phyloP scores from a whole-genome alignment of 2,329 filamentous ascomycete genomes.

The Diaporthe citrichinensis region DNA sequence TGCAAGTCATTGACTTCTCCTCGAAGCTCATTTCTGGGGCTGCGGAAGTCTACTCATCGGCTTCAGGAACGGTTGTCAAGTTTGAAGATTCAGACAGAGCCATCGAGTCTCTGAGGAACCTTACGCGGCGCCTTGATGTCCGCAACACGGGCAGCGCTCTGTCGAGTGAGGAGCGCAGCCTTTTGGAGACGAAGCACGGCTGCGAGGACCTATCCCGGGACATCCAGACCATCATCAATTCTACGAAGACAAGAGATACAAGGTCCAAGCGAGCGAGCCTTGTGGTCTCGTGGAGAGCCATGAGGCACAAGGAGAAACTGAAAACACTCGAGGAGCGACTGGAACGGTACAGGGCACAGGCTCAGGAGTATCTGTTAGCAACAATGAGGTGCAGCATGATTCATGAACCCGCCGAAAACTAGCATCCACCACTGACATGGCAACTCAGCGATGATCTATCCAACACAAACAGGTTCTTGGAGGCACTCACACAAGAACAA shows the following conservation, averaged over 20 bases:
- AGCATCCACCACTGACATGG: background rate
- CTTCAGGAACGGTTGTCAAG: background rate
- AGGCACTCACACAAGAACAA: background rate
- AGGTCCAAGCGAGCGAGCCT: background rate
- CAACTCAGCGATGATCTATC: constrained; percentile 11
- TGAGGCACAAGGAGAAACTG: background rate
- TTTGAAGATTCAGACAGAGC: background rate
- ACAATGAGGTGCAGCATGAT: constrained; percentile 6
- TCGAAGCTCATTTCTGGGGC: constrained; percentile 12
- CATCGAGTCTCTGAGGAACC: background rate
- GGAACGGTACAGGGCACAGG: constrained; percentile 5
- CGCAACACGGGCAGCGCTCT: background rate
- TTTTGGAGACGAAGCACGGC: background rate
- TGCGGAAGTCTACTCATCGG: constrained; percentile 16
- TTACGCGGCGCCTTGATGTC: constrained; percentile 8
- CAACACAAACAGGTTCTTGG: background rate
- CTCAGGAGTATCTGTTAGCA: background rate
- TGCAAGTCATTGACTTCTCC: constrained; percentile 17
- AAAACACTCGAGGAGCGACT: background rate
- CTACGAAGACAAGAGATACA: background rate
- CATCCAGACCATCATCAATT: background rate
- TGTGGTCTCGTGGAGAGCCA: background rate
- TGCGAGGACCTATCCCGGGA: constrained; percentile 11
- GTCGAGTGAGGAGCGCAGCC: background rate
- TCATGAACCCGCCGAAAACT: background rate